Base-by-base conservation (phyloP, 2,329 filamentous ascomycete species). In the Trichoderma pleuroti region DNA sequence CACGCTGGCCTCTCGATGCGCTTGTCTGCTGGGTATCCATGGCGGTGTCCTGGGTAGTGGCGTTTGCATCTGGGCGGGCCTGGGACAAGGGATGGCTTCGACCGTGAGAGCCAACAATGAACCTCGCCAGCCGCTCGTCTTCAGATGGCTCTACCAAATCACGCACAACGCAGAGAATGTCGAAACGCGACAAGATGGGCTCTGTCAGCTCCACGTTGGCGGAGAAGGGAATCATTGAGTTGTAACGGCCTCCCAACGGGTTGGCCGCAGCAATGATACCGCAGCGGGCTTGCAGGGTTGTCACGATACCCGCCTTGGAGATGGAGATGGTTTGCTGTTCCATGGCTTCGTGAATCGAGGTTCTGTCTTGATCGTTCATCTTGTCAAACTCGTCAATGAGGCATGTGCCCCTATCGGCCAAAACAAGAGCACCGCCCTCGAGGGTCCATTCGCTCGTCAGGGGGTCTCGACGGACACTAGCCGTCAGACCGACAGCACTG, bases 241-340 rank as follows among this genome's bases (percentile, higher is more conserved):
- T 98, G 84, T 99, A 99, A 57, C 96, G 92, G 26, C 96, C 96
- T 60, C 94, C 95, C 72, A 97, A 95, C 0, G 96, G 96, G 82
- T 99, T 99, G 76, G 96, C 96, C 1, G 96, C 96, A 18, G 96
- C 96, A 74, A 99, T 94, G 75, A 99, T 97, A 68, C 94, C 94
- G 80, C 96, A 99, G 49, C 96, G 92, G 56, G 96, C 96, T 81
- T 99, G 95, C 1, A 99, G 86, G 0, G 96, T 98, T 1, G 96
- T 99, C 56, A 99, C 96, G 72, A 99, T 99, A 82, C 96, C 96
- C 0, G 96, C 96, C 80, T 99, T 99, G 74, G 94, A 97, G 78
- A 99, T 99, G 72, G 95, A 98, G 75, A 99, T 99, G 1, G 96
- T 99, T 83, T 99, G 96, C 82, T 99, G 96, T 82, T 99, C 96